Percentiles rank a stretch among this genome's conserved stretches.
Conservation (phyloP, 306 rosid species). For the Spatholobus suberectus region DNA sequence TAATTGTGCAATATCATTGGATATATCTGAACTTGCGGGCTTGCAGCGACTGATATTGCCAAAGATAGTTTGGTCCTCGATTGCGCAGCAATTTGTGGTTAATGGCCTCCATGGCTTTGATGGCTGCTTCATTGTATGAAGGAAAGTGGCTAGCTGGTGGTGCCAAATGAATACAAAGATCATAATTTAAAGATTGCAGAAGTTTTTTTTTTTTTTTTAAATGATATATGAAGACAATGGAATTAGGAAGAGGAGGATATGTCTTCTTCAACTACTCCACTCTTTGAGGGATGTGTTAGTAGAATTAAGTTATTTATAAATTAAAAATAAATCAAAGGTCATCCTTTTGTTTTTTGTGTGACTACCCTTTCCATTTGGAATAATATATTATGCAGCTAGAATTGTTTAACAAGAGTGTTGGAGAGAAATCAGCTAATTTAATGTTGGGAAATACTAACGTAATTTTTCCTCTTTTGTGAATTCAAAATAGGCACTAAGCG, state of each 20-base stretch:
- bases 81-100: neutral
- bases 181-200: neutral
- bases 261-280: slow-evolving; percentile 15
- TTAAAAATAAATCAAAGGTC: neutral
- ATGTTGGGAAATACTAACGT: no score
- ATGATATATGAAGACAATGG: neutral
- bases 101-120: slow-evolving; percentile 6
- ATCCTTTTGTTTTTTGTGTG: neutral
- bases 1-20: neutral
- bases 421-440: no score
- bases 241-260: neutral
- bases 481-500: no score
- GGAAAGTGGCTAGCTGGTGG: neutral
- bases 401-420: neutral
- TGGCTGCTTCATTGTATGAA: neutral
- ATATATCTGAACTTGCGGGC: neutral
- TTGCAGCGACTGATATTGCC: neutral
- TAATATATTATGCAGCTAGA: neutral
- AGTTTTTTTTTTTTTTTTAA: neutral
- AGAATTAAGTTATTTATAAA: neutral
- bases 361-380: neutral
- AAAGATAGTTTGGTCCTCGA: neutral
- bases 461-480: no score
- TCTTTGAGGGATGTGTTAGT: neutral
- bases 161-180: neutral